Percentiles rank a stretch among this genome's conserved stretches.
These are phyloP conservation scores for Ilex paraguariensis DNA, from an alignment of 305 asterid species.

Conservation along the genomic window DNA sequence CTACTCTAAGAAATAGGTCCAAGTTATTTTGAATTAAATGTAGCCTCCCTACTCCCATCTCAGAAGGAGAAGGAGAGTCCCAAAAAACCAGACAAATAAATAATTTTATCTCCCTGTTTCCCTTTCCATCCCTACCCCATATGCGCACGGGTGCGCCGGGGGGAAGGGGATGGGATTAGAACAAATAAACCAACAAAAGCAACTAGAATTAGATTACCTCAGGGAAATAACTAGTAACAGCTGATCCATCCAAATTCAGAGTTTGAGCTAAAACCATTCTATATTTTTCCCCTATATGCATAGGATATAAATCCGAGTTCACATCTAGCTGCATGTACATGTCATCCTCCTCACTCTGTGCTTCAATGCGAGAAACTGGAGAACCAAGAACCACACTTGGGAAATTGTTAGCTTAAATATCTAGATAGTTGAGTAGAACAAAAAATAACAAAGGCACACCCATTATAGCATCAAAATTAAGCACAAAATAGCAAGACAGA, in stretches of 20 bases:
- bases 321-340: conserved; percentile 56
- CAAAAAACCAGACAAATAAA: too few species aligned
- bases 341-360: conserved; percentile 40
- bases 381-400: conserved; percentile 19
- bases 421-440: neutral
- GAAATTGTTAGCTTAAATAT: conserved; percentile 11
- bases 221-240: conserved; percentile 33
- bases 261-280: conserved; percentile 64
- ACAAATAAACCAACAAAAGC: too few species aligned
- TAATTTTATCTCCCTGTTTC: too few species aligned
- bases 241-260: conserved; percentile 48
- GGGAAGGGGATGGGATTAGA: too few species aligned
- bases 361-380: conserved; percentile 76
- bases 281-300: conserved; percentile 43
- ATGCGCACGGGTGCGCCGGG: too few species aligned
- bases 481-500: neutral
- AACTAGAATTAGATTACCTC: conserved; percentile 33
- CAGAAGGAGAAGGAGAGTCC: too few species aligned
- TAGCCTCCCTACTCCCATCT: too few species aligned
- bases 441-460: too few species aligned
- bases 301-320: conserved; percentile 60
- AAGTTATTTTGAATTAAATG: too few species aligned
- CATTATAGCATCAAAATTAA: neutral
- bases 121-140: too few species aligned
- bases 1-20: too few species aligned